These are phyloP conservation scores for Leucocoprinus leucothites DNA, from an alignment of 768 basidiomycete species.

Conservation along the genomic window DNA sequence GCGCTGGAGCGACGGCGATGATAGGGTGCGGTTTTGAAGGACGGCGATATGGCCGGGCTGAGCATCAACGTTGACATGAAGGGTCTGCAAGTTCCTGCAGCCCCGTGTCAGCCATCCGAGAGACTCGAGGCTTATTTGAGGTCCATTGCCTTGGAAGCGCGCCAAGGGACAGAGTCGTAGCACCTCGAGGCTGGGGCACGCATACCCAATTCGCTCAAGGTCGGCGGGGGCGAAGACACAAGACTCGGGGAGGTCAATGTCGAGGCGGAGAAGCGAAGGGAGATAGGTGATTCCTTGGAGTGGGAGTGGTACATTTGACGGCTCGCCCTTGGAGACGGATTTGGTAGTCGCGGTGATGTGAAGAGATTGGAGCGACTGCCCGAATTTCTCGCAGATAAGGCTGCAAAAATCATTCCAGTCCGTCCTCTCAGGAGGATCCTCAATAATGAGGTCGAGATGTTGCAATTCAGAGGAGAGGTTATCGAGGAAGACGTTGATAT, in stretches of 20 bases:
- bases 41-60: constrained; percentile 40
- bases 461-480: constrained; percentile 63
- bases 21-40: constrained; percentile 42
- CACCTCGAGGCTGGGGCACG: constrained; percentile 69
- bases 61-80: constrained; percentile 65
- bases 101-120: constrained; percentile 53
- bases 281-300: constrained; percentile 56
- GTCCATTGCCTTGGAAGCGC: constrained; percentile 54
- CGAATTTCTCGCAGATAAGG: constrained; percentile 62
- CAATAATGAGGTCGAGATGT: constrained; percentile 73
- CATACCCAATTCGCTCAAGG: constrained; percentile 51
- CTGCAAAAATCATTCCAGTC: constrained; percentile 75
- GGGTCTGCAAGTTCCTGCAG: constrained; percentile 62
- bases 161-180: constrained; percentile 66
- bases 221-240: constrained; percentile 62
- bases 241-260: constrained; percentile 78
- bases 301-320: constrained; percentile 56
- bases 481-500: constrained; percentile 68
- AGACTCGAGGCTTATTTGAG: constrained; percentile 60
- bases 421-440: constrained; percentile 70
- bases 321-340: constrained; percentile 64
- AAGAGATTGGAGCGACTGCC: constrained; percentile 54
- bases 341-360: constrained; percentile 64
- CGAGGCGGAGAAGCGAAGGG: constrained; percentile 56
- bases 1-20: constrained; percentile 66